Conservation (phyloP, 306 rosid genomes). For the Crataegus laevigata region DNA sequence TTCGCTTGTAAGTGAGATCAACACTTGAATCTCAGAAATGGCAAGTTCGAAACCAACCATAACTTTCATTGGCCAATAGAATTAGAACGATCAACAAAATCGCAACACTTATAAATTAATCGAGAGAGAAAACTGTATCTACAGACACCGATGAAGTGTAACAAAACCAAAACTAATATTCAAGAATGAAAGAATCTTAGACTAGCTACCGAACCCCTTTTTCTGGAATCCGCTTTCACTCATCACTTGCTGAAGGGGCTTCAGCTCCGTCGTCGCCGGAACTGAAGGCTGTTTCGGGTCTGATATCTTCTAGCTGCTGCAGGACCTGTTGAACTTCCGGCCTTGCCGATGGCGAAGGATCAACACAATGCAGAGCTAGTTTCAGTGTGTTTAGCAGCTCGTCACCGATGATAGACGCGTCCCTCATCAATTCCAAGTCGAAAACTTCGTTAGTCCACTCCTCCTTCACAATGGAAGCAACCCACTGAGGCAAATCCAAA, state of each 20-base stretch:
- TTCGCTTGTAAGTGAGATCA: too few relatives aligned
- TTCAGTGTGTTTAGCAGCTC: conserved; percentile 76
- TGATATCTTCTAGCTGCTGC: conserved; percentile 77
- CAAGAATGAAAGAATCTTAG: conserved; percentile 68
- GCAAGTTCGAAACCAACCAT: too few relatives aligned
- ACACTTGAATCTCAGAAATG: too few relatives aligned
- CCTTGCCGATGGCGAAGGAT: conserved; percentile 87
- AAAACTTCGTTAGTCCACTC: conserved; percentile 98
- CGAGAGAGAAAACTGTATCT: conserved; percentile 22
- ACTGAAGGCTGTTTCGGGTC: conserved; percentile 41
- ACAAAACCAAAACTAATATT: conserved; percentile 23
- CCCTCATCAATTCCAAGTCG: conserved; percentile 83
- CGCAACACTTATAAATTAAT: neutral
- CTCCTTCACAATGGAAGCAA: conserved; percentile 91
- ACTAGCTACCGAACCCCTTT: neutral
- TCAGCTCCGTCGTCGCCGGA: conserved; percentile 51
- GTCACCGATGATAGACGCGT: conserved; percentile 61
- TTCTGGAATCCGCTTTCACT: conserved; percentile 11
- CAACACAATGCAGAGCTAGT: conserved; percentile 93
- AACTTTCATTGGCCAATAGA: too few relatives aligned
- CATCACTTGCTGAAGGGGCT: conserved; percentile 51
- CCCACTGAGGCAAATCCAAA: conserved; percentile 93
- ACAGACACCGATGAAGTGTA: conserved; percentile 23
- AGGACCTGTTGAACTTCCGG: conserved; percentile 69
- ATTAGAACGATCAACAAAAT: neutral